phyloP scores from a whole-genome alignment of 192 early-diverging fungal species.

The Coemansia sp. region DNA sequence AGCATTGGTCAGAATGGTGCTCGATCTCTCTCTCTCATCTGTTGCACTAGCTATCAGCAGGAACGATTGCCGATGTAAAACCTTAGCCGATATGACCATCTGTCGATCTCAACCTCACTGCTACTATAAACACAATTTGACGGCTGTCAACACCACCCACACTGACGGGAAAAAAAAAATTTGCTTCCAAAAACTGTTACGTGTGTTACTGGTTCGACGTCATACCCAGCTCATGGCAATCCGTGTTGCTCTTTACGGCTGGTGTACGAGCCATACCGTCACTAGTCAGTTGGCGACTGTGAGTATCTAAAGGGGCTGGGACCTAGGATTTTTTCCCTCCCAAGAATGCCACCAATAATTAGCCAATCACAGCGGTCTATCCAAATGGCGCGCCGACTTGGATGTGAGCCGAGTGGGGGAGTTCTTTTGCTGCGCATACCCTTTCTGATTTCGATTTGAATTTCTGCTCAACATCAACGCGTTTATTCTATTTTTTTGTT shows the following conservation, averaged over 20 bases:
- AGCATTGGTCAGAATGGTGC: not conserved
- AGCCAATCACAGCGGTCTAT: constrained; percentile 6
- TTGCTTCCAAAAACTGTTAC: not conserved
- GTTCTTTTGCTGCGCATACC: not conserved
- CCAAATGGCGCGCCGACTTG: not conserved
- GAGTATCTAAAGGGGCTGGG: not conserved
- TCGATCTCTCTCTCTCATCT: not conserved
- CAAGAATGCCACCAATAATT: not conserved
- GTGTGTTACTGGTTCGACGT: not conserved
- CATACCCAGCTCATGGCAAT: not conserved
- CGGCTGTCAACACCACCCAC: not conserved
- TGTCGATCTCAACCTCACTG: not conserved
- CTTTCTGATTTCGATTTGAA: not conserved
- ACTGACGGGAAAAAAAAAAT: not conserved
- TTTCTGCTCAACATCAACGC: not conserved
- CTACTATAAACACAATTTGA: not conserved
- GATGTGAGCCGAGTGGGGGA: not conserved
- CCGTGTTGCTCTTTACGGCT: not conserved
- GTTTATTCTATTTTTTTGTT: not conserved
- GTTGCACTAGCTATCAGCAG: not conserved
- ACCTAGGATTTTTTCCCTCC: too few relatives aligned
- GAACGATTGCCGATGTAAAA: not conserved
- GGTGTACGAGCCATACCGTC: not conserved
- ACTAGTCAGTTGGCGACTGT: not conserved
- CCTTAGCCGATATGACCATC: not conserved